Base-by-base conservation (phyloP, 2,329 filamentous ascomycete species). In the Monosporascus ibericus region DNA sequence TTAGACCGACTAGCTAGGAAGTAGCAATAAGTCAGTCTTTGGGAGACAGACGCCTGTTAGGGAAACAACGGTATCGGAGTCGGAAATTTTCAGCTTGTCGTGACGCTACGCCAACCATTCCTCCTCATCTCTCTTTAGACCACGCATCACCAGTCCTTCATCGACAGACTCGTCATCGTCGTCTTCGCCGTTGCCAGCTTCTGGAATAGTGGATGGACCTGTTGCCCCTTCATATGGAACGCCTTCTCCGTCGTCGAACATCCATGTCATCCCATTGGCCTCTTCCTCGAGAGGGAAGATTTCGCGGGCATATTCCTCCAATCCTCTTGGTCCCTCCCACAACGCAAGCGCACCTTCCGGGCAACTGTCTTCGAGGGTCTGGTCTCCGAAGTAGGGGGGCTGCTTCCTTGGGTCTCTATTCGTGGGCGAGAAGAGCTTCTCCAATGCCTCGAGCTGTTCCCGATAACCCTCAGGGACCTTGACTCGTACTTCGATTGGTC, bases 231-330 rank as follows among this genome's bases (percentile, higher is more conserved):
- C 60, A 37, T 37, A 52, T 9, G 64, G 60, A 14, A 60, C 67
- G 18, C 74, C 73, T 17, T 75, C 75, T 39, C 76, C 77, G 11
- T 78, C 78, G 5, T 80, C 77, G 44, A 79, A 66, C 92, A 96
- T 97, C 94, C 94, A 99, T 17, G 87, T 90, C 65, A 94, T 74
- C 5, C 92, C 92, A 67, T 97, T 97, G 34, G 91, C 90, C 61
- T 92, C 87, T 72, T 99, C 94, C 70, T 99, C 94, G 14, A 96
- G 80, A 0, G 90, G 90, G 63, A 97, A 97, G 27, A 95, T 91
- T 68, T 97, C 94, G 48, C 88, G 80, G 1, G 92, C 92, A 68
- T 97, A 99, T 70, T 97, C 94, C 67, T 96, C 91, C 60, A 97
- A 80, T 30, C 90, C 88, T 51, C 94, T 80, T 60, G 90, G 90